Evolutionary conservation across 2,329 filamentous ascomycete species (phyloP), one percentile per base, ranked within the genome.

Genomic region (Claviceps humidiphila): DNA sequence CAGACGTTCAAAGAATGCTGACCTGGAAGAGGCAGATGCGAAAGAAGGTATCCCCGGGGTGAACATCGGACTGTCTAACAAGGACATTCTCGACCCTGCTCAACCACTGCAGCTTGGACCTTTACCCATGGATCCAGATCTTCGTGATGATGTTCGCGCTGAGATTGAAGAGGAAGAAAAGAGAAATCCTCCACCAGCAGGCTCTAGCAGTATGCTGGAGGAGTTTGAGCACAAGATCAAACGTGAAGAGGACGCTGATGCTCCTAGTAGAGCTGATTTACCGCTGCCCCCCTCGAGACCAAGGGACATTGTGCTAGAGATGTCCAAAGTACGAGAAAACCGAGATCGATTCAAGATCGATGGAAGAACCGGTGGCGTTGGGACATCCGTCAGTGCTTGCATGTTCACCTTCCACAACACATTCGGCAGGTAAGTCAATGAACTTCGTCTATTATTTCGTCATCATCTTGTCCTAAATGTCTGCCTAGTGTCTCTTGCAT

Each of bases 401-500:
- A 97, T 97, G 87, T 96, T 94, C 66, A 98, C 93, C 0, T 95
- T 97, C 63, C 93, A 98, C 73, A 98, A 98, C 67, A 95, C 88
- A 0, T 84, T 89, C 57, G 89, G 95, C 67, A 86, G 82, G 88
- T 90, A 71, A 73, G 80, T 67, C 30, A 37, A 34, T 11, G 30
- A 34, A 34, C 30, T 34, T 34, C 37, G 17, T 8, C 14, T 39
- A 37, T 16, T 8, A 26, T 2, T 14, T 37, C 1, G 14, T 41
- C 50, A n/a, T 42, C 22, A 30, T 41, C 26, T 17, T 22, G 17
- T 40, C 17, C 42, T 51, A 50, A 48, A 42, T 30, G 4, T 42
- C 9, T n/a, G 9, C 37, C n/a, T 51, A 91, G 87, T 52, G 79
- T 95, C 54, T 89, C 88, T n/a, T 95, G 87, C 63, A 81, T 97